Conservation (phyloP, 805 yeast species). For the Metschnikowia baotianmanensis region DNA sequence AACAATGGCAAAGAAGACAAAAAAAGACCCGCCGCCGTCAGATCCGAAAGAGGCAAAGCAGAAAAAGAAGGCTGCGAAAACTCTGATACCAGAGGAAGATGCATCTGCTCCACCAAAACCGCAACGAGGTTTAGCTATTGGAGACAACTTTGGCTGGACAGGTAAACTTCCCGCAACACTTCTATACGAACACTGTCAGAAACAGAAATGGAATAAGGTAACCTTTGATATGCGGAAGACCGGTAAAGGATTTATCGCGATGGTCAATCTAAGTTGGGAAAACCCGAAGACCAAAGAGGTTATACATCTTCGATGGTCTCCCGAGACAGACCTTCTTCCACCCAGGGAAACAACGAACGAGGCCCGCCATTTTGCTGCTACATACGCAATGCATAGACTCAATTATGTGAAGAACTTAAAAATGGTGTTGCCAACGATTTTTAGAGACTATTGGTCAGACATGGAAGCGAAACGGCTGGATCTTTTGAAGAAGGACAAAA, state of each 20-base stretch:
- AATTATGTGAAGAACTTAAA: conserved; percentile 80
- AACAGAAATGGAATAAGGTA: conserved; percentile 85
- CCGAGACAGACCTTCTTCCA: conserved; percentile 47
- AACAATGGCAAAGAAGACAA: conserved; percentile 9
- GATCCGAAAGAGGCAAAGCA: conserved; percentile 7
- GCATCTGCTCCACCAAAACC: conserved; percentile 27
- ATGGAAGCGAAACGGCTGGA: conserved; percentile 60
- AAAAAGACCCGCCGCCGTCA: conserved; percentile 6
- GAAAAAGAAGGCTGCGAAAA: conserved; percentile 5
- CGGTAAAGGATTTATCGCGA: conserved; percentile 57
- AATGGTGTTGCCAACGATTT: conserved; percentile 83
- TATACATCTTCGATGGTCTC: conserved; percentile 54
- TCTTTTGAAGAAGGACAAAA: conserved; percentile 44
- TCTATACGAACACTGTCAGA: conserved; percentile 83
- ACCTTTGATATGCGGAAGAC: conserved; percentile 63
- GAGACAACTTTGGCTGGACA: conserved; percentile 80
- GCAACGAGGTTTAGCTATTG: conserved; percentile 39
- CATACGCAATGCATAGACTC: conserved; percentile 77
- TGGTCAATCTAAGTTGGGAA: conserved; percentile 62
- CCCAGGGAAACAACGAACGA: conserved; percentile 83
- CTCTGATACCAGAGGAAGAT: conserved; percentile 4
- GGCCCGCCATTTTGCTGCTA: conserved; percentile 88
- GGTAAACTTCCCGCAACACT: conserved; percentile 90
- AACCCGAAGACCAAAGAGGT: conserved; percentile 80
- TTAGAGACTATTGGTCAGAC: conserved; percentile 73